Percentiles rank a stretch among this genome's conserved stretches.
Conservation (phyloP, 495 filamentous ascomycete genomes). For the Daldinia caldariorum region DNA sequence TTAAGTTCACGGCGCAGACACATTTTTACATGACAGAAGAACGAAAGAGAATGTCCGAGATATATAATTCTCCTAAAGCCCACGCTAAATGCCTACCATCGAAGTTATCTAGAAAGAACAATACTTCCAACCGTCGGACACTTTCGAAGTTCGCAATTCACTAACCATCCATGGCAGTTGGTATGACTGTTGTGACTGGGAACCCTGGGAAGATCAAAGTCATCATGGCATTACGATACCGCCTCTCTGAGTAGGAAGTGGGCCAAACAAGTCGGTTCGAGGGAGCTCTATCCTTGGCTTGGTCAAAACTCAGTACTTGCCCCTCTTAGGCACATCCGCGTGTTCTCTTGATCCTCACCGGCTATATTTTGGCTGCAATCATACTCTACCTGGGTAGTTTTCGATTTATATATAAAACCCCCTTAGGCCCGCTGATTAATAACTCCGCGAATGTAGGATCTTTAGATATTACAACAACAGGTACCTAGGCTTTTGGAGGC, state of each 20-base stretch:
- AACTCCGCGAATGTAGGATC: neutral
- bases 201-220: neutral
- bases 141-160: neutral
- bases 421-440: neutral
- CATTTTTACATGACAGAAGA: neutral
- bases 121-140: neutral
- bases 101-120: neutral
- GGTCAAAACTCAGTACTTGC: neutral
- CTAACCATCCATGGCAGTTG: neutral
- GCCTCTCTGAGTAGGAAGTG: neutral
- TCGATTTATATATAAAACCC: neutral
- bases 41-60: neutral
- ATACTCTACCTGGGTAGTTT: neutral
- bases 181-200: neutral
- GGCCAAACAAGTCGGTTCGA: neutral
- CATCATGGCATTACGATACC: conserved; percentile 1
- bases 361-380: neutral
- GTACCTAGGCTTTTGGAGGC: neutral
- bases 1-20: neutral
- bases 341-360: neutral
- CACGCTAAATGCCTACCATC: neutral
- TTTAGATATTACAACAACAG: neutral
- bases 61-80: conserved; percentile 4
- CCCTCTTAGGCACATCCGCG: neutral
- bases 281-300: neutral